These are phyloP conservation scores for Colletotrichum phormii DNA, from an alignment of 2,329 filamentous ascomycete genomes.

Conservation along the genomic window DNA sequence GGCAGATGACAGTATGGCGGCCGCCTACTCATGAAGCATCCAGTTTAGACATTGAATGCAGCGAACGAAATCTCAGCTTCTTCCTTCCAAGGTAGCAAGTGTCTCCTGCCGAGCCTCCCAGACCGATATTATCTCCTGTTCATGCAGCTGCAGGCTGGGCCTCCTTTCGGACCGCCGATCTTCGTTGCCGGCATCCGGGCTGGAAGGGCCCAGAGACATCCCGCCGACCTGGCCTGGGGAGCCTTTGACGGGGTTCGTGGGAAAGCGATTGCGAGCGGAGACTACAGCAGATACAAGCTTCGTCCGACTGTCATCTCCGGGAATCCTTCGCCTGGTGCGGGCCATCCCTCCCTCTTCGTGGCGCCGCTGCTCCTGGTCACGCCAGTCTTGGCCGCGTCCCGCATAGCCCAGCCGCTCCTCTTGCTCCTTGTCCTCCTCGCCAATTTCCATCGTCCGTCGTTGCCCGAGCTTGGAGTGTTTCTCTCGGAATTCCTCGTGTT, in stretches of 20 bases:
- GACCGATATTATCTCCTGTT: neutral
- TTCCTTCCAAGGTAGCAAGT: neutral
- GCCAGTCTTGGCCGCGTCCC: constrained; percentile 5
- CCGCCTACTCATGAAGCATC: neutral
- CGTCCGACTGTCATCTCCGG: neutral
- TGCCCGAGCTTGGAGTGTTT: neutral
- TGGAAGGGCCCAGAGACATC: neutral
- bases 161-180: neutral
- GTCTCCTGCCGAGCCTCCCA: neutral
- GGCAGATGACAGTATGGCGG: neutral
- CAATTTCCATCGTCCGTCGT: neutral
- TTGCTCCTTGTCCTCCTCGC: neutral
- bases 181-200: constrained; percentile 1
- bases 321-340: neutral
- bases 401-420: neutral
- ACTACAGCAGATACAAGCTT: neutral
- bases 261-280: neutral
- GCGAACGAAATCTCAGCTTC: neutral
- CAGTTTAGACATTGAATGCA: neutral
- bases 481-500: neutral
- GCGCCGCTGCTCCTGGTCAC: constrained; percentile 22
- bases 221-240: neutral
- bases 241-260: neutral
- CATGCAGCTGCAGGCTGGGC: neutral
- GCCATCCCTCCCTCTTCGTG: neutral